Evolutionary conservation across 2,329 filamentous ascomycete genomes (phyloP), one percentile per base, ranked within the genome.

Genomic region (Dendrostoma leiphaemia): DNA sequence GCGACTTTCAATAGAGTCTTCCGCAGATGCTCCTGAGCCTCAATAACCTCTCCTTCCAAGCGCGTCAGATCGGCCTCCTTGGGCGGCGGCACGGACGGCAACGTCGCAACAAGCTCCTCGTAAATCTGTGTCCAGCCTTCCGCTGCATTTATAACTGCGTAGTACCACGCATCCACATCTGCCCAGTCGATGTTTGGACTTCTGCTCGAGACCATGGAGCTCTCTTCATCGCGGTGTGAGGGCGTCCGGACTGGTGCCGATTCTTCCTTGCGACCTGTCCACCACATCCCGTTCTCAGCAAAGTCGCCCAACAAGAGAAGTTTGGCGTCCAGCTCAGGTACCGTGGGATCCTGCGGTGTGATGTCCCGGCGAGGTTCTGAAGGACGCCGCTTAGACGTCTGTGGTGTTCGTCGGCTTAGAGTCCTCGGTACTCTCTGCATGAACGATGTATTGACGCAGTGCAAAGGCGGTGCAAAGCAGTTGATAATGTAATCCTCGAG

Each of bases 261-360:
- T 48, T 74, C 69, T 32, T 76, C 67, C 63, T 80, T 75, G 46
- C 79, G 79, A 2, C 86, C 88, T 44, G 86, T 85, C 89, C 89
- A 93, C 90, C 89, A 93, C 7, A 81, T 82, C 2, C 88, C 89
- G 64, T 94, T 94, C 65, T 94, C 90, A 1, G 86, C 88, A 60
- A 92, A 78, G 63, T 92, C 83, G 2, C 89, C 89, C 2, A 92
- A 69, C 6, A 91, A 74, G 19, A 93, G 73, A 5, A 88, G 80
- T 64, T 91, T 94, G 1, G 87, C 82, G 65, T 94, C 90, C 19
- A 91, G 71, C 47, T 89, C 85, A 32, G 79, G 79, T 3, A 84
- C 69, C 24, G 73, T 71, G 40, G 71, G 67, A 55, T 72, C 73
- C 52, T 70, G 67, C 59, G 58, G 64, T 59, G 53, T 65, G 56